phyloP scores from a whole-genome alignment of 495 filamentous ascomycete genomes.

The Trypethelium eluteriae region DNA sequence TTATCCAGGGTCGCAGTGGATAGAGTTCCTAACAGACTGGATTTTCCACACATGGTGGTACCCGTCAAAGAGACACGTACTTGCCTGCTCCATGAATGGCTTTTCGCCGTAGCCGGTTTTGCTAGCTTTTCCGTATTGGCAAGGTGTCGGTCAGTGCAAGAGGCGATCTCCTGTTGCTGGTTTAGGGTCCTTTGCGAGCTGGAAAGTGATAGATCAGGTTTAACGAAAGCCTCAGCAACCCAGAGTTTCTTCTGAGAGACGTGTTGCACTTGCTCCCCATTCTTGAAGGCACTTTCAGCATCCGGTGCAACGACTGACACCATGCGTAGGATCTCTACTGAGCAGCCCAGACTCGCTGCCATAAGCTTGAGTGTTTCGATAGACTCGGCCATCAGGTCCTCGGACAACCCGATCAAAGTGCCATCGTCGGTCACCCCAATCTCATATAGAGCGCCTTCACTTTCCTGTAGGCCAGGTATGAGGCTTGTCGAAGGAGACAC shows the following conservation, averaged over 20 bases:
- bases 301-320: constrained; percentile 83
- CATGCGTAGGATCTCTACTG: constrained; percentile 72
- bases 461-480: constrained; percentile 80
- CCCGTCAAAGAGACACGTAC: constrained; percentile 87
- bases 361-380: constrained; percentile 74
- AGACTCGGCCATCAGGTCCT: constrained; percentile 88
- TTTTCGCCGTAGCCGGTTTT: not conserved
- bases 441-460: constrained; percentile 87
- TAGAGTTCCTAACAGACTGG: constrained; percentile 78
- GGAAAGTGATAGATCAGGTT: constrained; percentile 45
- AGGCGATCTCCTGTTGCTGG: not conserved
- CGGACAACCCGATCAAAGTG: constrained; percentile 77
- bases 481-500: constrained; percentile 55
- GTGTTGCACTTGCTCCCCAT: not conserved
- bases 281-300: not conserved
- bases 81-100: constrained; percentile 40
- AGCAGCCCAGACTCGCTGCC: constrained; percentile 85
- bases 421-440: constrained; percentile 95
- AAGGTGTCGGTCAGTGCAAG: not conserved
- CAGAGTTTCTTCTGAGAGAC: constrained; percentile 49
- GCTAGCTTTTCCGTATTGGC: not conserved
- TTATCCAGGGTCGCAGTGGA: constrained; percentile 86
- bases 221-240: constrained; percentile 81
- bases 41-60: constrained; percentile 88
- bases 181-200: constrained; percentile 3